phyloP scores from a whole-genome alignment of 2,329 filamentous ascomycete species.

The Chrysosporium keratinophilum region DNA sequence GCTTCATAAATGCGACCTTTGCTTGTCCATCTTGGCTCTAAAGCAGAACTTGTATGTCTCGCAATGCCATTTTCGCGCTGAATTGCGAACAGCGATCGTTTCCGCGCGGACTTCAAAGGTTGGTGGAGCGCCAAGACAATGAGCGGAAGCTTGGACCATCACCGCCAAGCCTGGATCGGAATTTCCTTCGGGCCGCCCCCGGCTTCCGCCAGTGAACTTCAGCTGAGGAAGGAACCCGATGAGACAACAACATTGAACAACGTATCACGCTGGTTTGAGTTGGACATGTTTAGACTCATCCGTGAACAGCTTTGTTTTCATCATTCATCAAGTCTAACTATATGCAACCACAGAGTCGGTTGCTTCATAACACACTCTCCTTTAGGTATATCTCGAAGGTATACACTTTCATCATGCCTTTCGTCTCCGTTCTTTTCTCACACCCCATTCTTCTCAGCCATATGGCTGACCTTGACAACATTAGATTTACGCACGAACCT shows the following conservation, averaged over 20 bases:
- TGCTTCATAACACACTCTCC: too few relatives aligned
- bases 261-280: too few relatives aligned
- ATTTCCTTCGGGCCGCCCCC: neutral
- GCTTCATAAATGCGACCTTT: too few relatives aligned
- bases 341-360: too few relatives aligned
- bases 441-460: slow-evolving; percentile 1
- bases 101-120: neutral
- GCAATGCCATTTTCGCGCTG: neutral
- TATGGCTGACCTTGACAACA: neutral
- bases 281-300: too few relatives aligned
- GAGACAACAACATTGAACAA: too few relatives aligned
- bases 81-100: neutral
- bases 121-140: neutral
- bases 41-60: neutral
- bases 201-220: too few relatives aligned
- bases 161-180: neutral
- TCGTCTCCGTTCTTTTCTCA: neutral
- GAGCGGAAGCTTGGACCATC: slow-evolving; percentile 7
- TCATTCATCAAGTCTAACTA: too few relatives aligned
- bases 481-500: slow-evolving; percentile 47
- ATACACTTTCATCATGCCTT: neutral
- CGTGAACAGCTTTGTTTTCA: too few relatives aligned
- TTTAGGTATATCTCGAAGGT: too few relatives aligned
- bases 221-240: too few relatives aligned
- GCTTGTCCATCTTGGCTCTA: too few relatives aligned